Conservation (phyloP, 2,329 filamentous ascomycete species). For the Lachnellula subtilissima region DNA sequence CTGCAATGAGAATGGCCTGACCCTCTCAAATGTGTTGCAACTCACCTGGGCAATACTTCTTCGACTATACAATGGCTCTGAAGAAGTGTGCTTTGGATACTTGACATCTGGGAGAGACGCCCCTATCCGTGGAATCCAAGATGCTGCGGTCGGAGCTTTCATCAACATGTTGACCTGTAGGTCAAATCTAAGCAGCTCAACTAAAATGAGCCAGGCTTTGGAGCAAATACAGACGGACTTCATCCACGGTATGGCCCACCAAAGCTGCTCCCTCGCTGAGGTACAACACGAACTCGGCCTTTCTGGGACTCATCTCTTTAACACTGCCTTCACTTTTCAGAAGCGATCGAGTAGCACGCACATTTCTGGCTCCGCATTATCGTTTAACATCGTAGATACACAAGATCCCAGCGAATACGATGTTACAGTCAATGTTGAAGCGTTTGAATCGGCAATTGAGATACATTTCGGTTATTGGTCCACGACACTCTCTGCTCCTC, state of each 20-base stretch:
- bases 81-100: conserved; percentile 38
- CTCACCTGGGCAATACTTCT: conserved; percentile 36
- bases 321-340: conserved; percentile 39
- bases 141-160: conserved; percentile 5
- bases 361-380: background rate
- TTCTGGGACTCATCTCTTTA: conserved; percentile 35
- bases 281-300: conserved; percentile 33
- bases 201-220: background rate
- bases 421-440: conserved; percentile 37
- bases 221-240: conserved; percentile 6
- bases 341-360: conserved; percentile 10
- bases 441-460: conserved; percentile 32
- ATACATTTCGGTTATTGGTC: conserved; percentile 34
- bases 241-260: conserved; percentile 2
- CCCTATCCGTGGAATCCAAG: conserved; percentile 4
- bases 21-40: conserved; percentile 35
- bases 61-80: conserved; percentile 34
- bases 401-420: conserved; percentile 38
- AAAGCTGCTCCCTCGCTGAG: conserved; percentile 8
- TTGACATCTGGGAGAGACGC: conserved; percentile 32
- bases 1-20: conserved; percentile 22
- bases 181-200: background rate
- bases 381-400: conserved; percentile 31
- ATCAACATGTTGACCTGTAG: conserved; percentile 11
- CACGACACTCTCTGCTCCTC: background rate